Evolutionary conservation across 1,284 basidiomycete species (phyloP).

Genomic region (Exobasidium rhododendri): DNA sequence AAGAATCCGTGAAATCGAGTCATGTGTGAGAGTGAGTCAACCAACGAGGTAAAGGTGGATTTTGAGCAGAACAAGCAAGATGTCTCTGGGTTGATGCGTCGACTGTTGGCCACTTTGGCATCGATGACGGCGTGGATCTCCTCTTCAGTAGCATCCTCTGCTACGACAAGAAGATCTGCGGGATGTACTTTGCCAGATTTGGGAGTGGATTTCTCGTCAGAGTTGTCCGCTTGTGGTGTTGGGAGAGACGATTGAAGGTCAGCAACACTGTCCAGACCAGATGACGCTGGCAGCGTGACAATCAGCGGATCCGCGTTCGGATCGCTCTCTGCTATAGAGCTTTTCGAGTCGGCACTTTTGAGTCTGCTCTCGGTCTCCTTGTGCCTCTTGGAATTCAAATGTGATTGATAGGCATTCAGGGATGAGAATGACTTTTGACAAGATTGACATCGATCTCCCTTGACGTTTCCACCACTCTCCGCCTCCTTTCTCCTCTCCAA

Average conservation of each 20-base stretch:
- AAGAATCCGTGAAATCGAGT: constrained; percentile 84
- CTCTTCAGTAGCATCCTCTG: constrained; percentile 39
- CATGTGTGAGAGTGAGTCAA: constrained; percentile 83
- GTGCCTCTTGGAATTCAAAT: constrained; percentile 86
- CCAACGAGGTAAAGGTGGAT: constrained; percentile 62
- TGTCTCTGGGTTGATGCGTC: constrained; percentile 40
- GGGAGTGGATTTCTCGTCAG: not conserved
- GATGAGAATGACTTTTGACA: constrained; percentile 88
- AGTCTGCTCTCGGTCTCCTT: constrained; percentile 64
- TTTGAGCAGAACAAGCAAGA: constrained; percentile 72
- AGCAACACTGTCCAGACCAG: not conserved
- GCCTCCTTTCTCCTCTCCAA: constrained; percentile 6
- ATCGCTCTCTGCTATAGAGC: not conserved
- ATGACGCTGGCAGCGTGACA: constrained; percentile 1
- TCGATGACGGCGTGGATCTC: constrained; percentile 46
- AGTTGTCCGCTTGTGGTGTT: not conserved
- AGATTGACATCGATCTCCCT: constrained; percentile 68
- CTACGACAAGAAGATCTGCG: constrained; percentile 10
- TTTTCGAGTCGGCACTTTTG: constrained; percentile 1
- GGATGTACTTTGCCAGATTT: not conserved
- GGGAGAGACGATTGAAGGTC: not conserved
- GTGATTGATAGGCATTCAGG: constrained; percentile 82
- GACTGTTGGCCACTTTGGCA: constrained; percentile 42
- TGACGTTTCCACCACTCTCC: constrained; percentile 48
- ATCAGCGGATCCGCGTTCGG: constrained; percentile 8